phyloP scores from a whole-genome alignment of 2,329 filamentous ascomycete genomes.

The Talaromyces sp. region DNA sequence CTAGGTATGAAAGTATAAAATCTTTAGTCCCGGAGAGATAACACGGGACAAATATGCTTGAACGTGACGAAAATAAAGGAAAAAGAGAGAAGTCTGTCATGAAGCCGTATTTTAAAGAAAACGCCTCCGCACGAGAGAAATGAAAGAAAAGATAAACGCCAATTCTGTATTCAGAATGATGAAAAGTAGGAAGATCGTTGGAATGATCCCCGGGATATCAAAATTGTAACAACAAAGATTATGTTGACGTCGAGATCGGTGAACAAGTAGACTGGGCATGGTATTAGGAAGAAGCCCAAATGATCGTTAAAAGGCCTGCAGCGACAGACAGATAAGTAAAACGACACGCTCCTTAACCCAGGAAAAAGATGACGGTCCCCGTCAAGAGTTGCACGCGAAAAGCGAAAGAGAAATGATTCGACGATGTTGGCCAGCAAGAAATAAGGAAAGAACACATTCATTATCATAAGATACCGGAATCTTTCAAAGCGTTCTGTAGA shows the following conservation, averaged over 20 bases:
- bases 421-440: constrained; percentile 23
- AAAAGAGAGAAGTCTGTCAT: background rate
- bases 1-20: background rate
- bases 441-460: background rate
- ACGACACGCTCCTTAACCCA: constrained; percentile 12
- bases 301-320: constrained; percentile 7
- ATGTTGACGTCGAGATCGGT: background rate
- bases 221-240: constrained; percentile 12
- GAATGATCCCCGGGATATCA: constrained; percentile 12
- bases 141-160: constrained; percentile 2
- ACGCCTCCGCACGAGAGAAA: background rate
- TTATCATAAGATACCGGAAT: constrained; percentile 81
- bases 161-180: constrained; percentile 6
- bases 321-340: background rate
- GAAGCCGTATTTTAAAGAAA: background rate
- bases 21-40: background rate
- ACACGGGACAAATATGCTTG: background rate
- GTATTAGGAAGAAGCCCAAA: background rate
- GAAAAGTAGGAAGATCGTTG: constrained; percentile 16
- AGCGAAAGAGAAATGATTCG: constrained; percentile 20
- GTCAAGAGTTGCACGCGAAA: background rate
- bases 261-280: background rate
- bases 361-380: background rate
- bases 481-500: constrained; percentile 94
- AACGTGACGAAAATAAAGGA: background rate